A percentile compares a stretch with the other conserved stretches of the same genome.
Conservation (phyloP, 192 early-diverging fungal genomes). For the Mortierella hygrophila region DNA sequence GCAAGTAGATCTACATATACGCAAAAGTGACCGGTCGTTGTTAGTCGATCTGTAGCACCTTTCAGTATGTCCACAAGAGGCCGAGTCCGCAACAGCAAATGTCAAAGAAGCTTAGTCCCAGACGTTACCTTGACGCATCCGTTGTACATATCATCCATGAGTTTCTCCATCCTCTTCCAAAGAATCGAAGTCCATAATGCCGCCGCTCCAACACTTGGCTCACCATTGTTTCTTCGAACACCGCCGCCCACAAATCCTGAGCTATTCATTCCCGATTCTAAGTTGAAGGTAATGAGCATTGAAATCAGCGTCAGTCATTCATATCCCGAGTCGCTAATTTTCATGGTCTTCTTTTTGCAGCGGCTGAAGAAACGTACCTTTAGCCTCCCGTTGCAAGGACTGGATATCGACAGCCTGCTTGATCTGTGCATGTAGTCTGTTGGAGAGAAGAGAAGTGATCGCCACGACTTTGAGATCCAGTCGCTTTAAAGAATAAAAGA, state of each 20-base stretch:
- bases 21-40: neutral
- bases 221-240: conserved; percentile 63
- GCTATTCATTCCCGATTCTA: conserved; percentile 47
- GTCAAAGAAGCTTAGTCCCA: neutral
- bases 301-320: neutral
- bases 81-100: neutral
- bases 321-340: neutral
- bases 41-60: neutral
- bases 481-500: conserved; percentile 66
- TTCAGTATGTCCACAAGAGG: neutral
- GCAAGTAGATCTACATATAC: conserved; percentile 56
- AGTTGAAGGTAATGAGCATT: neutral
- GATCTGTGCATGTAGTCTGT: conserved; percentile 58
- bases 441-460: conserved; percentile 52
- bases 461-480: conserved; percentile 58
- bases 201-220: conserved; percentile 61
- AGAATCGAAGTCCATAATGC: conserved; percentile 59
- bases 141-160: conserved; percentile 66
- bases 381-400: conserved; percentile 64
- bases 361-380: conserved; percentile 41
- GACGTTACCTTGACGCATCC: conserved; percentile 64
- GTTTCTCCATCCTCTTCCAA: conserved; percentile 66
- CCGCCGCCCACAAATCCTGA: conserved; percentile 51
- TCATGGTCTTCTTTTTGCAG: neutral
- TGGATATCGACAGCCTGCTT: conserved; percentile 63